Evolutionary conservation across 768 basidiomycete genomes (phyloP), one percentile per base, ranked within the genome.

Genomic region (Termitomyces bulborhizus): DNA sequence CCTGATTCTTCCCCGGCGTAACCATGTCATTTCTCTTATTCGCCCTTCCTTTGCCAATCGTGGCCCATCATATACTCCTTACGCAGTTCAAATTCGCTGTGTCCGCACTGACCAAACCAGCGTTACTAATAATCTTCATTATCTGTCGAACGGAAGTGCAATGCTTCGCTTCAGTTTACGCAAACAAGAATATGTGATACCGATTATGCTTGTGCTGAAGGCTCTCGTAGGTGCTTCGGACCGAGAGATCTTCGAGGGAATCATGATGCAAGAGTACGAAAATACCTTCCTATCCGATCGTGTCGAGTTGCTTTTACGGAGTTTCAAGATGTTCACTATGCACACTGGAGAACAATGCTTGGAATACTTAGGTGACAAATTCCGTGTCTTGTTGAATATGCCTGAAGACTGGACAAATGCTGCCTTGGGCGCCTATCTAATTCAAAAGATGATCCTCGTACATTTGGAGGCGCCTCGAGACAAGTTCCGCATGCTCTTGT

Each of bases 251-350:
- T 98, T 98, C 66, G 91, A 97, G 69, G 90, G 93, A 21, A 79
- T 99, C 65, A 86, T 96, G 66, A 97, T 98, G 88, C 86, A 93
- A 64, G 97, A 98, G 67, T 93, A 94, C 68, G 86, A 90, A 40
- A 94, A 99, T 68, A 98, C 97, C 0, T 98, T 98, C 74, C 73
- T 99, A 70, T 95, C 94, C 5, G 97, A 98, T 69, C 91, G 97
- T 46, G 91, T 98, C 34, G 97, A 99, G 71, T 75, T 98, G 6
- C 76, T 99, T 18, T 74, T 99, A 32, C 83, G 97, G 53, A 94
- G 93, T 63, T 98, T 96, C 81, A 98, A 98, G 73, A 86, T 83
- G 69, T 98, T 91, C 71, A 84, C 80, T 37, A 76, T 99, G 60
- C 82, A 85, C 62, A 97, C 93, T 3, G 88, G 91, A 16, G 83